These are phyloP conservation scores for Malus hybrid DNA, from an alignment of 331 rosid species.

Conservation along the genomic window DNA sequence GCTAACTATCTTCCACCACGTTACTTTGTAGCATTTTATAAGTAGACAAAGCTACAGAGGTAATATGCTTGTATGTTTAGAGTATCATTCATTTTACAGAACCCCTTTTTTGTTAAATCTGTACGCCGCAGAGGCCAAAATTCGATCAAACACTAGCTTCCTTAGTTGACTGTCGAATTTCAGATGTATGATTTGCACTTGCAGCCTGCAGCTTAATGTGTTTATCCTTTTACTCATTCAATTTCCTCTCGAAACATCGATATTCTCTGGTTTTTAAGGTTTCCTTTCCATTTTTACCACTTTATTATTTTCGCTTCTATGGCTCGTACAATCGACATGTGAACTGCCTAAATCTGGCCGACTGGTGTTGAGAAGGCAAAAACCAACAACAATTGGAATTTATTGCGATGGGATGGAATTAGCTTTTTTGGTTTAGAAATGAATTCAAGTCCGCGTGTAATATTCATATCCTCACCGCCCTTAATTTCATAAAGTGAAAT, in stretches of 20 bases:
- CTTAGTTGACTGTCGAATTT: neutral
- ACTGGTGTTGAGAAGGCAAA: neutral
- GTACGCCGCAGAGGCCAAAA: neutral
- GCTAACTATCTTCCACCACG: conserved; percentile 1
- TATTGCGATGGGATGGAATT: conserved; percentile 7
- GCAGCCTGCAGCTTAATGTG: neutral
- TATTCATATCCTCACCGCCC: conserved; percentile 15
- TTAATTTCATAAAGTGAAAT: neutral
- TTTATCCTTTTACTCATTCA: no score
- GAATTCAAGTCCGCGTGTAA: neutral
- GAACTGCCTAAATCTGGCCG: neutral
- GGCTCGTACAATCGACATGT: neutral
- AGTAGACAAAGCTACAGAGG: conserved; percentile 16
- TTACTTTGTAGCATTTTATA: conserved; percentile 20
- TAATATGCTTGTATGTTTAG: conserved; percentile 14
- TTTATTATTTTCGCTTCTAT: neutral
- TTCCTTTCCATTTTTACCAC: neutral
- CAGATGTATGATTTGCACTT: neutral
- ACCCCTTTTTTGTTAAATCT: neutral
- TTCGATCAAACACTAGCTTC: neutral
- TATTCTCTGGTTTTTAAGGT: neutral
- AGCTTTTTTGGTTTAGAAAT: neutral
- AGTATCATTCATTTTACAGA: conserved; percentile 16
- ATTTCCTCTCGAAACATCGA: neutral
- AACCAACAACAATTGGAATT: conserved; percentile 5